Evolutionary conservation across 2,329 filamentous ascomycete species (phyloP).

Genomic region (Diaporthe citriasiana): DNA sequence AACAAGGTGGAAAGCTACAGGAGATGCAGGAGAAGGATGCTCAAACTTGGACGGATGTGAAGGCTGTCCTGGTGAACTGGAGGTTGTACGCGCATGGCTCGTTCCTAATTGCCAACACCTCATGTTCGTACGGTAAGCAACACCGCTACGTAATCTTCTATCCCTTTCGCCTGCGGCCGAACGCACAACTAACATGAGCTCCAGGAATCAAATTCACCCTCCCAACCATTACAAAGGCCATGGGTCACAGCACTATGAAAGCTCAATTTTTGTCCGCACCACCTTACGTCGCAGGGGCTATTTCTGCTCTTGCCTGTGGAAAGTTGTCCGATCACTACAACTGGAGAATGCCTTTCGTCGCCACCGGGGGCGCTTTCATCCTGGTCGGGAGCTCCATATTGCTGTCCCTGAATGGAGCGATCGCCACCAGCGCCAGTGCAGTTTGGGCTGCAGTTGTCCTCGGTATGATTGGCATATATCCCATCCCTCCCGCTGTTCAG

Average conservation of each 20-base stretch:
- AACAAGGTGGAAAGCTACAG: background rate
- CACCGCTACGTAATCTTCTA: background rate
- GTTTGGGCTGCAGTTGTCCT: background rate
- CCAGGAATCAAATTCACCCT: constrained; percentile 7
- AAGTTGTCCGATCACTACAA: constrained; percentile 14
- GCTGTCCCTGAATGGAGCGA: background rate
- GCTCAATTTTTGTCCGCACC: constrained; percentile 18
- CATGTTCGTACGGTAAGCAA: constrained; percentile 18
- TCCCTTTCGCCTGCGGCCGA: too few species aligned
- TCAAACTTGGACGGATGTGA: constrained; percentile 1
- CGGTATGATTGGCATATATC: background rate
- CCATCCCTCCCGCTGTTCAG: background rate
- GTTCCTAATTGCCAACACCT: background rate
- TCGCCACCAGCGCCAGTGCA: background rate
- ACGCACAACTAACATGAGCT: too few species aligned
- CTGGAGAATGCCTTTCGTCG: constrained; percentile 2
- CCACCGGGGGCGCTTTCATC: background rate
- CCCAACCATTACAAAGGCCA: constrained; percentile 14
- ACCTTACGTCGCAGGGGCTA: background rate
- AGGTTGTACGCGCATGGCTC: background rate
- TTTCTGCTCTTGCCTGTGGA: background rate
- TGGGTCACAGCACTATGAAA: constrained; percentile 14
- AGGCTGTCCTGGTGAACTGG: constrained; percentile 15
- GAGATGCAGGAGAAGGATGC: background rate
- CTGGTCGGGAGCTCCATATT: background rate